phyloP scores from a whole-genome alignment of 495 filamentous ascomycete genomes.

The Lindgomyces ingoldianus region DNA sequence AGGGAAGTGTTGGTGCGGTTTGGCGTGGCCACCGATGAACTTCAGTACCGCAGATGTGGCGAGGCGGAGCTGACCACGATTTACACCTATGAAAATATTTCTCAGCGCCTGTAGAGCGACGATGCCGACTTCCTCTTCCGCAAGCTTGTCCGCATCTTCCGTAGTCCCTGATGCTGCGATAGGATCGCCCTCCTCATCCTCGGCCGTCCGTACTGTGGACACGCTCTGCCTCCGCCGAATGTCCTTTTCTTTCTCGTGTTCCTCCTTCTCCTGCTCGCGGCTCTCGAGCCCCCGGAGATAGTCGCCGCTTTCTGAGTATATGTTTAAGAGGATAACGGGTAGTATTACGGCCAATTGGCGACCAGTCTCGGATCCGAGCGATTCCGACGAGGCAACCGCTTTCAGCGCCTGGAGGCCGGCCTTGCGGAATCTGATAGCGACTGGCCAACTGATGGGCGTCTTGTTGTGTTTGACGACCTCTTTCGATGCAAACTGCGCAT shows the following conservation, averaged over 20 bases:
- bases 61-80: slow-evolving; percentile 71
- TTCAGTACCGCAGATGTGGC: slow-evolving; percentile 69
- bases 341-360: slow-evolving; percentile 73
- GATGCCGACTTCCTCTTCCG: slow-evolving; percentile 82
- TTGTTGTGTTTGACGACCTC: slow-evolving; percentile 49
- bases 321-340: slow-evolving; percentile 79
- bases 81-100: slow-evolving; percentile 74
- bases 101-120: slow-evolving; percentile 80
- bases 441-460: slow-evolving; percentile 62
- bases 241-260: slow-evolving; percentile 60
- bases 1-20: slow-evolving; percentile 51
- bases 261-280: slow-evolving; percentile 64
- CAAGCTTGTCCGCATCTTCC: slow-evolving; percentile 79
- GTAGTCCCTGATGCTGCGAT: slow-evolving; percentile 70
- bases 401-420: slow-evolving; percentile 77
- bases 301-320: slow-evolving; percentile 74
- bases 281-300: slow-evolving; percentile 63
- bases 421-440: slow-evolving; percentile 81
- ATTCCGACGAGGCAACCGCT: slow-evolving; percentile 74
- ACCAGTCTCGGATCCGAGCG: slow-evolving; percentile 69
- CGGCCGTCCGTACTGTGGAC: slow-evolving; percentile 72
- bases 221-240: slow-evolving; percentile 71
- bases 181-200: slow-evolving; percentile 62
- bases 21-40: slow-evolving; percentile 65
- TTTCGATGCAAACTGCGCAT: slow-evolving; percentile 74